Evolutionary conservation across 2,329 filamentous ascomycete genomes (phyloP), one percentile per base, ranked within the genome.

Genomic region (Zopfia rhizophila): DNA sequence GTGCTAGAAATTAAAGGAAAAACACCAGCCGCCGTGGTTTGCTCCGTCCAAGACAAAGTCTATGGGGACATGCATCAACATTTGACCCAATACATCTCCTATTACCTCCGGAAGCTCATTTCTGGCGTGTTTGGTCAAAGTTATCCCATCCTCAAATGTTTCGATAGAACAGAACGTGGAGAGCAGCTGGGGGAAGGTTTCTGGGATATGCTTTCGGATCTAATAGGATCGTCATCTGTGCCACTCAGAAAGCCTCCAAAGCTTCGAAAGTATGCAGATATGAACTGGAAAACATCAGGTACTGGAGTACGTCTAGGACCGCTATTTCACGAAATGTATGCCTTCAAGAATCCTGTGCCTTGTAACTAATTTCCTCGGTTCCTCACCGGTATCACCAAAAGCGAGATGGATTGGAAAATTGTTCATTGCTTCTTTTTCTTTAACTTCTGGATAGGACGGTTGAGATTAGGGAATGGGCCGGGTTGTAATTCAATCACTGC

Each of bases 11-110:
- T 47, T 31, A 35, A 24, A 24, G 37, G 19, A 23, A 24, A 46
- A 10, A 13, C 41, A n/a, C 45, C 45, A 23, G 31, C 30, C 11
- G 36, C 36, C 3, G 31, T 14, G 10, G 21, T 42, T 3, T 48
- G 19, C 25, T 33, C 23, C 24, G 31, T 46, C 25, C 38, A 31
- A 17, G 45, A 29, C 32, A 42, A 31, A 24, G 24, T 19, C 14
- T 53, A 31, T 19, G 22, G 33, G 5, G 46, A 46, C 12, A 49
- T 53, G 50, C 45, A 43, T 18, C n/a, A 44, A 19, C 41, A 53
- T 36, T 38, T 50, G 12, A 39, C 38, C 29, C 50, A 50, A 13
- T 53, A 40, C 38, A 27, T 49, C 18, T 46, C 40, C 6, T 38
- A 48, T 38, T 50, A 53, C 33, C 12, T 53, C 16, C 33, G 29